Base-by-base conservation (phyloP, 768 basidiomycete species). In the Cystofilobasidium bisporidii region DNA sequence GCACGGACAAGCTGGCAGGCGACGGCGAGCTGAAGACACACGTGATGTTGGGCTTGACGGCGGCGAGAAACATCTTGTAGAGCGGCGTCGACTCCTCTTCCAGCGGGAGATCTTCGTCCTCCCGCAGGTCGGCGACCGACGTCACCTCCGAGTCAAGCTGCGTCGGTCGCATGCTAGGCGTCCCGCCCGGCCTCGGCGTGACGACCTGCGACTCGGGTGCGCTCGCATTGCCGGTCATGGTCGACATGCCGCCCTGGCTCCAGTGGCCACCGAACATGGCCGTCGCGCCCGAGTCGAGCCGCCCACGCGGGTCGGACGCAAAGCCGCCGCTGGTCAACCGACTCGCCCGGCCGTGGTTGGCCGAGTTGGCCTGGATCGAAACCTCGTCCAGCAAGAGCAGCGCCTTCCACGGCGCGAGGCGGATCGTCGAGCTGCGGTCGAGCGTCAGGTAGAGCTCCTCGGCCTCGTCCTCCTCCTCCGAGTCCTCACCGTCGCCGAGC, bases 401-500 rank as follows among this genome's bases (percentile, higher is more conserved):
- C 26, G 89, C 87, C 74, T 96, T 96, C 94, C 94, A 98, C 8
- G 94, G 93, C 20, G 84, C 81, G 28, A 97, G 38, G 14, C 64
- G 38, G 38, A 61, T 61, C 18, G 62, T 63, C 33, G 62, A 36
- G 48, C 36, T 63, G 24, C 36, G 33, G 6, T 63, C 62, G 14
- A 48, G 47, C 22, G 32, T 63, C 33, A 50, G 50, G 33, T 61
- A 38, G 4, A 61, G 30, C 60, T 61, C 60, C 18, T 61, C 60
- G 24, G 26, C 36, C 3, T 61, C 60, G 22, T 61, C 60, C 12
- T 61, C 38, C 20, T 59, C 57, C 4, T 65, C 64, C 47, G 55
- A 45, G 10, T 59, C 57, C 24, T 40, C 40, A 30, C 56, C 64
- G 28, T 65, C 64, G 20, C 57, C 57, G 32, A 65, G 17, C n/a